A percentile compares a stretch with the other conserved stretches of the same genome.
These are phyloP conservation scores for Xylaria digitata DNA, from an alignment of 2,329 filamentous ascomycete genomes.

Conservation along the genomic window DNA sequence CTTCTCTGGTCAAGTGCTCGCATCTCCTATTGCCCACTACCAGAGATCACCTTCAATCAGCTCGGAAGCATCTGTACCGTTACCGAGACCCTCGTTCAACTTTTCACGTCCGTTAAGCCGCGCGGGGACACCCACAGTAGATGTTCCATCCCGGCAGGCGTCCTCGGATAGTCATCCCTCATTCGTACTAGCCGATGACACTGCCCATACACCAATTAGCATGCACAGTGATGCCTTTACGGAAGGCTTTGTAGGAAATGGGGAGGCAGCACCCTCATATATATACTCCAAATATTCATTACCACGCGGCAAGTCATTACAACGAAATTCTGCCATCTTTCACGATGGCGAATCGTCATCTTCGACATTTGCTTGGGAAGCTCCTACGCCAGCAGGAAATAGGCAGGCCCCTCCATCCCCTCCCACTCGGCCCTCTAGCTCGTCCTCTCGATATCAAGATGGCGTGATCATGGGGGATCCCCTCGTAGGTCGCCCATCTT, in stretches of 20 bases:
- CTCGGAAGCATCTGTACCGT: constrained; percentile 78
- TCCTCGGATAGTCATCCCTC: constrained; percentile 76
- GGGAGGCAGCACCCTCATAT: constrained; percentile 74
- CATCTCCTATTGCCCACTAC: constrained; percentile 72
- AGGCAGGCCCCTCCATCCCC: constrained; percentile 69
- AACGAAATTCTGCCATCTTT: constrained; percentile 73
- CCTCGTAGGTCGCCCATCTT: constrained; percentile 58
- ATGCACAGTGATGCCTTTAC: constrained; percentile 77
- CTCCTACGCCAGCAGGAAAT: constrained; percentile 57
- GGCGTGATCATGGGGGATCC: constrained; percentile 55
- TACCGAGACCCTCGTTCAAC: constrained; percentile 85
- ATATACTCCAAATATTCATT: constrained; percentile 87
- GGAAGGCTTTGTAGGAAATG: constrained; percentile 60
- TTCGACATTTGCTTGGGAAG: constrained; percentile 74
- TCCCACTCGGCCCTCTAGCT: constrained; percentile 69
- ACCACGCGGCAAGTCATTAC: constrained; percentile 82
- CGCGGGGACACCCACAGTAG: constrained; percentile 69
- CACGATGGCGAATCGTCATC: constrained; percentile 63
- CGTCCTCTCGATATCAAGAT: constrained; percentile 54
- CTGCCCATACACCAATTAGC: constrained; percentile 75
- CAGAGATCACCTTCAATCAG: constrained; percentile 85
- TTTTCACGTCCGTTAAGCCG: constrained; percentile 92
- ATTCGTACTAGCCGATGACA: constrained; percentile 72
- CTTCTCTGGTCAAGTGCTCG: constrained; percentile 55
- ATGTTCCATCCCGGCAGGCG: constrained; percentile 70